Evolutionary conservation across 164 flowering plant species (phyloP), one percentile per base, ranked within the genome.

Genomic region (Sedum album): DNA sequence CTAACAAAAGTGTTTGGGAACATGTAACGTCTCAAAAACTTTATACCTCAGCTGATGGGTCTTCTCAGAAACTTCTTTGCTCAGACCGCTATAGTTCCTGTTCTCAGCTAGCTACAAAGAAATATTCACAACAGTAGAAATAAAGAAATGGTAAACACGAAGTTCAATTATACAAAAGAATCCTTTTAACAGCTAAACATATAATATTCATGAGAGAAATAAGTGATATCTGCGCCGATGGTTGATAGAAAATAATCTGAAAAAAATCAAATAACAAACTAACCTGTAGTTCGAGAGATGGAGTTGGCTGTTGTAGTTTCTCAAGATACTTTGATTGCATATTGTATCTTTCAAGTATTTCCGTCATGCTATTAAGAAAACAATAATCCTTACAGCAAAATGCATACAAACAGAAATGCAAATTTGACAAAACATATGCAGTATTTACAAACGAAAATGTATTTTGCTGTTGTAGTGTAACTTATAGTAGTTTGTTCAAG

Each of bases 11-110:
- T 2, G 46, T 41, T 1, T 1, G 5, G 44, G 14, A 26, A 66
- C 23, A 21, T 66, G 6, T 6, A 60, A 61, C 30, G 30, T 5
- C 35, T 4, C 23, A 1, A 6, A 26, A 10, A 42, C 8, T 6
- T 36, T 38, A 5, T 84, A 93, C 98, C 97, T 89, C 25, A 93
- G 76, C 44, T 73, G 84, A 66, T 79, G 88, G 80, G 82, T 84
- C 75, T 79, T 85, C 69, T 87, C 89, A 23, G 86, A 86, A 63
- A 88, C 73, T 77, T 91, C 91, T 73, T 87, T 86, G 80, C 80
- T 81, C 79, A 91, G 57, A 70, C 69, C 76, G 68, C 88, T 25
- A 73, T 66, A 76, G 78, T 81, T 81, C 80, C 80, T 79, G 74
- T 85, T 82, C 74, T 91, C 98, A 5, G 83, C 87, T 42, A 93